Evolutionary conservation across 2,329 filamentous ascomycete species (phyloP), one percentile per base, ranked within the genome.

Genomic region (Shiraia sp.): DNA sequence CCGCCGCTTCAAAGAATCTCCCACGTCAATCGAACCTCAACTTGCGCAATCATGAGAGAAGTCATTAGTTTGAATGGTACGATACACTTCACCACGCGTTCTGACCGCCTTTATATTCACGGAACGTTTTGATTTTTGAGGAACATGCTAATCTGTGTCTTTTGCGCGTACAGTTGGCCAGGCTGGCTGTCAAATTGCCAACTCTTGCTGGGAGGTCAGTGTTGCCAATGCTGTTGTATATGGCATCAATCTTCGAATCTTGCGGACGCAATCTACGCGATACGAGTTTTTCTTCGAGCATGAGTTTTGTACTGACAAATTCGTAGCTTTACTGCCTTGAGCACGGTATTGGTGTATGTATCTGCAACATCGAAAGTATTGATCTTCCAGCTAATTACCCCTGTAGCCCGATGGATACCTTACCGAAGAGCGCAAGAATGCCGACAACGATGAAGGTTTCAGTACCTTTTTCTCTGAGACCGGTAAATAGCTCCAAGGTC

Each of bases 391-490:
- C 19, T 22, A 4, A 22, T 22, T 5, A 5, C 19, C 4, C 8
- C 4, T 22, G 53, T 72, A 99, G 92, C 92, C 93, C 65, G 93
- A 99, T 84, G 93, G 93, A 74, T 97, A 88, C 80, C 85, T 99
- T 75, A 97, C 91, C 59, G 92, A 96, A 72, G 92, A 97, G 82
- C 90, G 91, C 77, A 96, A 97, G 82, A 83, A 83, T 64, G 85
- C 85, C 70, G 88, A 95, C 55, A 88, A 90, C 55, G 93, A 97
- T 74, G 88, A 96, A 71, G 93, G 93, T 59, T 99, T 99, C 85
- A 96, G 91, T 82, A 99, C 93, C 68, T 99, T 99, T 84, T 99
- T 99, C 83, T 96, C 92, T 62, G 93, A 99, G 83, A 97, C 93
- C 69, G 92, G 93, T 97, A 88, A 61, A 78, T 59, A 39, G 40